Conservation (phyloP, 2,329 filamentous ascomycete species). For the Pseudogymnoascus sp. region DNA sequence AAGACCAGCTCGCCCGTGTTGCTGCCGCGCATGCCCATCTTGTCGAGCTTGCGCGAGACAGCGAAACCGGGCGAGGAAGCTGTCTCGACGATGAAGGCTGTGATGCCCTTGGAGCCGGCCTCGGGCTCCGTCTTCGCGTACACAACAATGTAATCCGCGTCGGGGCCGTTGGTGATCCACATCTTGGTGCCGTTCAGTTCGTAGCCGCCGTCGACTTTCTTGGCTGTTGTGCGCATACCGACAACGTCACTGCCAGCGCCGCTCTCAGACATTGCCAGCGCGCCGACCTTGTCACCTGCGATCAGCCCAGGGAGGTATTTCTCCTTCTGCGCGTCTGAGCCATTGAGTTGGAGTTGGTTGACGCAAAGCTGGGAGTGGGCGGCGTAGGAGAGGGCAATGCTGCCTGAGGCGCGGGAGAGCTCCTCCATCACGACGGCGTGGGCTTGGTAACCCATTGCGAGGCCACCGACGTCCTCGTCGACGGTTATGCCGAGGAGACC, state of each 20-base stretch:
- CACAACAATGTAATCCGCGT: conserved; percentile 89
- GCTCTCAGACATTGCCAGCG: conserved; percentile 90
- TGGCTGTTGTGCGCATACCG: conserved; percentile 83
- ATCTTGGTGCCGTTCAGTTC: conserved; percentile 87
- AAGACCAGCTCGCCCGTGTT: conserved; percentile 94
- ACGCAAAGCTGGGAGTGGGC: conserved; percentile 95
- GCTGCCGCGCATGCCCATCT: conserved; percentile 94
- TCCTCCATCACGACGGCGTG: conserved; percentile 96
- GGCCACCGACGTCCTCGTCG: conserved; percentile 81
- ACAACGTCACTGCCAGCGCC: conserved; percentile 90
- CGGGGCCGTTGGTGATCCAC: conserved; percentile 98
- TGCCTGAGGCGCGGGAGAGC: conserved; percentile 75
- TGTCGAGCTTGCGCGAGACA: conserved; percentile 86
- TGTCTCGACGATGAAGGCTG: conserved; percentile 80
- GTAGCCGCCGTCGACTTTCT: conserved; percentile 75
- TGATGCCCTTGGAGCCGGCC: conserved; percentile 81
- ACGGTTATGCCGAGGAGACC: conserved; percentile 90
- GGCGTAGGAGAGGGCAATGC: conserved; percentile 84
- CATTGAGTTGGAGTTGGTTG: conserved; percentile 92
- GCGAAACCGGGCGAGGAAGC: conserved; percentile 62
- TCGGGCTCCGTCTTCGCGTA: conserved; percentile 89
- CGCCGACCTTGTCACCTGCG: conserved; percentile 72
- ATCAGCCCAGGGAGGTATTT: conserved; percentile 75
- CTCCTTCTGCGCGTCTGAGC: conserved; percentile 67
- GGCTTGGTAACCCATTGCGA: conserved; percentile 91